These are phyloP conservation scores for Xylaria arbuscula DNA, from an alignment of 2,329 filamentous ascomycete genomes.

Conservation along the genomic window DNA sequence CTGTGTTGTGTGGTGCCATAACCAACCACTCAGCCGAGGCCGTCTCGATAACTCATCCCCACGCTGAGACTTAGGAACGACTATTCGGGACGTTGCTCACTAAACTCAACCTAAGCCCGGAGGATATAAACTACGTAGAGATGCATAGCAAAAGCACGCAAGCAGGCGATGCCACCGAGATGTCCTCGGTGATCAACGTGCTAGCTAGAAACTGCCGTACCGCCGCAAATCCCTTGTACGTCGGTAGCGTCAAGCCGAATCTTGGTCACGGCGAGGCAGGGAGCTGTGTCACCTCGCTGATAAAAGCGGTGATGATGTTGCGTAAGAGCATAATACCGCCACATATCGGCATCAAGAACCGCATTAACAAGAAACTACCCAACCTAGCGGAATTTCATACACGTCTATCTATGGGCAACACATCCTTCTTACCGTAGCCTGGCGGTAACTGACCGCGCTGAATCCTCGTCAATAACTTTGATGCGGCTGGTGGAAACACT, in stretches of 20 bases:
- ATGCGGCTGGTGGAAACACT: conserved; percentile 41
- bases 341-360: conserved; percentile 36
- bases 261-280: conserved; percentile 39
- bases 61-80: conserved; percentile 70
- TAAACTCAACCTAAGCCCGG: conserved; percentile 64
- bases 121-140: conserved; percentile 70
- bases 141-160: conserved; percentile 79
- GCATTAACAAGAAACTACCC: conserved; percentile 35
- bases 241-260: conserved; percentile 38
- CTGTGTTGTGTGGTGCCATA: conserved; percentile 67
- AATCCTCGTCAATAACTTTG: conserved; percentile 42
- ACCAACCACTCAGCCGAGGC: conserved; percentile 80
- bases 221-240: conserved; percentile 20
- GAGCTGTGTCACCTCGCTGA: conserved; percentile 32
- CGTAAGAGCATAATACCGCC: conserved; percentile 34
- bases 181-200: conserved; percentile 67
- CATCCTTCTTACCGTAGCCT: conserved; percentile 50
- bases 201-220: conserved; percentile 52
- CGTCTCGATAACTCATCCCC: conserved; percentile 77
- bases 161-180: conserved; percentile 74
- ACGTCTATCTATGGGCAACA: conserved; percentile 51
- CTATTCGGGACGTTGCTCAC: conserved; percentile 66
- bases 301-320: conserved; percentile 40
- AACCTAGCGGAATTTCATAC: conserved; percentile 19
- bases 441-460: conserved; percentile 48